phyloP scores from a whole-genome alignment of 2,329 filamentous ascomycete species.

The Clonostachys chloroleuca region DNA sequence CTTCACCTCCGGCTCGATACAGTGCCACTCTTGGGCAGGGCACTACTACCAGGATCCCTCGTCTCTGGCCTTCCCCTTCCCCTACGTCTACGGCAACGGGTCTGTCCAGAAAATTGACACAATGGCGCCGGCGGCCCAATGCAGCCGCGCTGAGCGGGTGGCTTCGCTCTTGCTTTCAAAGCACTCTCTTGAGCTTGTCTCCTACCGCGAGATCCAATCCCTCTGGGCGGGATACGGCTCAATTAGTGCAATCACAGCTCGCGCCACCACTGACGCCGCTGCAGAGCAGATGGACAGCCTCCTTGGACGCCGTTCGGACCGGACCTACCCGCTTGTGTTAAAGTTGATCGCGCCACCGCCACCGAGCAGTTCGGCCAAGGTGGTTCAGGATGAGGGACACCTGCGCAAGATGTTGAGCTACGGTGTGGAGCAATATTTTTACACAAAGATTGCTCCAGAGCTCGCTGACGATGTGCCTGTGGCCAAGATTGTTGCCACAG shows the following conservation, averaged over 20 bases:
- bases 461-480: slow-evolving; percentile 39
- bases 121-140: background rate
- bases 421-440: slow-evolving; percentile 63
- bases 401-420: slow-evolving; percentile 64
- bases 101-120: background rate
- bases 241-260: slow-evolving; percentile 50
- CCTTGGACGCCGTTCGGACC: background rate
- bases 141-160: slow-evolving; percentile 11
- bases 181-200: slow-evolving; percentile 31
- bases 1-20: too few species aligned
- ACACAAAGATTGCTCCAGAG: slow-evolving; percentile 46
- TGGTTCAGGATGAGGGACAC: slow-evolving; percentile 48
- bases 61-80: background rate
- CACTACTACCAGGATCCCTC: too few species aligned
- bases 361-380: background rate
- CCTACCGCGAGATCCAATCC: slow-evolving; percentile 30
- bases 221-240: slow-evolving; percentile 50
- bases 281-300: slow-evolving; percentile 1
- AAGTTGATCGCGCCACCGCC: slow-evolving; percentile 55
- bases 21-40: too few species aligned
- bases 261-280: slow-evolving; percentile 14
- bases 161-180: slow-evolving; percentile 32
- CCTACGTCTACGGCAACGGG: background rate
- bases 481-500: slow-evolving; percentile 44
- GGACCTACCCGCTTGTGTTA: slow-evolving; percentile 39